These are phyloP conservation scores for Tilletia indica DNA, from an alignment of 1,284 basidiomycete species.

Conservation along the genomic window DNA sequence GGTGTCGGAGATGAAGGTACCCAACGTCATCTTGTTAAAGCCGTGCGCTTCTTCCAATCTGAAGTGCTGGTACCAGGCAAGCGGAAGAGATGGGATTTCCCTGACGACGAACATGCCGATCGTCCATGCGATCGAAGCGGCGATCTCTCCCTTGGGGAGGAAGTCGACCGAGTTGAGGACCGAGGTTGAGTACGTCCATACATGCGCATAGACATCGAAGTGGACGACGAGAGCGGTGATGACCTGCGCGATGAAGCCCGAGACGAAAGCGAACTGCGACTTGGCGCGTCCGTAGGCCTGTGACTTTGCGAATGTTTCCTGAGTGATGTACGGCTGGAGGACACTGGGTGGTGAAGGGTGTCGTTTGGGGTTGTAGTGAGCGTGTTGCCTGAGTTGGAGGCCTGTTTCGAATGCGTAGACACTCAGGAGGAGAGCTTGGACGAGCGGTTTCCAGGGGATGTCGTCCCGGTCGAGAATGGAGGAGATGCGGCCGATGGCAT, in stretches of 20 bases:
- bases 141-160: constrained; percentile 29
- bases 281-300: constrained; percentile 90
- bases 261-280: constrained; percentile 75
- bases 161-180: constrained; percentile 47
- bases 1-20: constrained; percentile 68
- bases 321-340: constrained; percentile 70
- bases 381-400: constrained; percentile 81
- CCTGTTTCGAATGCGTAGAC: constrained; percentile 81
- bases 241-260: constrained; percentile 70
- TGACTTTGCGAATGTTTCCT: constrained; percentile 78
- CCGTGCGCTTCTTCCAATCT: constrained; percentile 91
- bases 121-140: constrained; percentile 69
- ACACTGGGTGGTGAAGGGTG: constrained; percentile 74
- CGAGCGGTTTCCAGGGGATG: constrained; percentile 71
- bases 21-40: constrained; percentile 87
- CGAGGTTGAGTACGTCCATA: constrained; percentile 68
- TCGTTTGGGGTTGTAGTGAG: constrained; percentile 64
- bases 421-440: constrained; percentile 72
- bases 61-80: constrained; percentile 76
- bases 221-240: constrained; percentile 73
- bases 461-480: constrained; percentile 50
- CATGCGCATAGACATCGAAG: constrained; percentile 74
- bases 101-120: constrained; percentile 43
- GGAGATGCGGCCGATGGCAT: neutral
- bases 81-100: constrained; percentile 68